Percentiles rank a stretch among this genome's conserved stretches.
phyloP scores from a whole-genome alignment of 2,329 filamentous ascomycete species.

The Colletotrichum somersetense region DNA sequence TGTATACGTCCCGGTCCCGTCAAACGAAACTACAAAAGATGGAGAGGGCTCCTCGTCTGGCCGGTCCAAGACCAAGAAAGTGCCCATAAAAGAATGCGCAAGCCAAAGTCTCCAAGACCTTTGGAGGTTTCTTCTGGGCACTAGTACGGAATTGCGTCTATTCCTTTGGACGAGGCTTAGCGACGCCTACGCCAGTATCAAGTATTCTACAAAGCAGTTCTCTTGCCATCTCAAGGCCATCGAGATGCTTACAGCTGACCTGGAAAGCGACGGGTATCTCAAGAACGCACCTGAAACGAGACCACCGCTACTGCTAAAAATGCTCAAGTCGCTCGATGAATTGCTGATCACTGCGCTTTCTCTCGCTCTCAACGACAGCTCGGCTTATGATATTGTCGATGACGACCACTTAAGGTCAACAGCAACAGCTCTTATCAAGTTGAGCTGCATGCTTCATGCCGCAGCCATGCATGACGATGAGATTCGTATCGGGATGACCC shows the following conservation, averaged over 20 bases:
- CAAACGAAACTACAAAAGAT: constrained; percentile 36
- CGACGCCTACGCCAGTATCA: constrained; percentile 87
- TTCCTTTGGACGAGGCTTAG: constrained; percentile 93
- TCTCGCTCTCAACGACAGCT: constrained; percentile 74
- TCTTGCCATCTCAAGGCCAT: constrained; percentile 89
- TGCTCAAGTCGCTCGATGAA: constrained; percentile 83
- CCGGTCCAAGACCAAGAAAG: constrained; percentile 42
- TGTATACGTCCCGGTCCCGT: constrained; percentile 55
- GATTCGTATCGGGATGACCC: constrained; percentile 80
- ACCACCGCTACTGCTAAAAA: constrained; percentile 78
- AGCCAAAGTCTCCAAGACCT: constrained; percentile 78
- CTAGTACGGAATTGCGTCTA: constrained; percentile 84
- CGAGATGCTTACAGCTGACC: constrained; percentile 79
- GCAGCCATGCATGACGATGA: constrained; percentile 88
- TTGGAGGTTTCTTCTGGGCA: constrained; percentile 85
- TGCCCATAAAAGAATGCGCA: constrained; percentile 64
- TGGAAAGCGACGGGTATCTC: constrained; percentile 73
- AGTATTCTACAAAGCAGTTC: constrained; percentile 88
- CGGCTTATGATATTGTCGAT: constrained; percentile 86
- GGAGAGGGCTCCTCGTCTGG: constrained; percentile 39
- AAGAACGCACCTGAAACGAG: constrained; percentile 72
- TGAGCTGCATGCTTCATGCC: constrained; percentile 82
- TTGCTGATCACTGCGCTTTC: constrained; percentile 79
- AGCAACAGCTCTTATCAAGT: constrained; percentile 76
- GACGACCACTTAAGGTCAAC: constrained; percentile 81